Base-by-base conservation (phyloP, 2,329 filamentous ascomycete genomes). In the Epichloe glyceriae region DNA sequence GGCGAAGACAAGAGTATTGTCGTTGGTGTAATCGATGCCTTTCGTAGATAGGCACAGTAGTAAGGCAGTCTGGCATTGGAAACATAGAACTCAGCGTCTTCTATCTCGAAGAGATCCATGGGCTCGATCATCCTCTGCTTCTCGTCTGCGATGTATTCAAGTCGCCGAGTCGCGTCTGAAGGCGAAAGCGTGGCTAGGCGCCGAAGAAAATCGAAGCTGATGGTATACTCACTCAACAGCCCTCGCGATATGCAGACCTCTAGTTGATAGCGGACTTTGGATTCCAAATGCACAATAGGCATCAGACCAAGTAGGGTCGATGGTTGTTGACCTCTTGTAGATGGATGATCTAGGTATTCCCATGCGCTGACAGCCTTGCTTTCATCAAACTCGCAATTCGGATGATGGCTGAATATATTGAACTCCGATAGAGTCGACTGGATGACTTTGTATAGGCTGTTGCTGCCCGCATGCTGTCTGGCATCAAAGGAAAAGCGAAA, bases 231-330 rank as follows among this genome's bases (percentile, higher is more conserved):
- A 49, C 83, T 84, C 12, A 98, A 69, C 22, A 81, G 73, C 0
- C 83, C 82, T 30, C 85, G 79, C 0, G 90, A 95, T n/a, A 97
- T 75, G 62, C 91, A 97, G 0, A 88, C 90, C 64, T 98, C 91
- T 0, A 98, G 76, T 63, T 95, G 89, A 61, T 97, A 98, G 15
- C 88, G 79, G 1, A 95, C 79, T 1, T 80, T 69, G 54, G 89
- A 96, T 0, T 79, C 70, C 4, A 91, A 71, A 33, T 64, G 59
- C 11, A 64, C 49, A n/a, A 54, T 47, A 5, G 50, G 52, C 42
- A 1, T 51, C 50, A 12, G 53, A 54, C 11, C 56, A 5, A 69
- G 55, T 4, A 65, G 58, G 26, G 63, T 58, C 3, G 61, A 54
- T 3, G 65, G 61, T 17, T 62, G 61, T 26, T 63, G 61, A 14